Evolutionary conservation across 768 basidiomycete genomes (phyloP), one percentile per base, ranked within the genome.

Genomic region (Xerocomus potaroensis): DNA sequence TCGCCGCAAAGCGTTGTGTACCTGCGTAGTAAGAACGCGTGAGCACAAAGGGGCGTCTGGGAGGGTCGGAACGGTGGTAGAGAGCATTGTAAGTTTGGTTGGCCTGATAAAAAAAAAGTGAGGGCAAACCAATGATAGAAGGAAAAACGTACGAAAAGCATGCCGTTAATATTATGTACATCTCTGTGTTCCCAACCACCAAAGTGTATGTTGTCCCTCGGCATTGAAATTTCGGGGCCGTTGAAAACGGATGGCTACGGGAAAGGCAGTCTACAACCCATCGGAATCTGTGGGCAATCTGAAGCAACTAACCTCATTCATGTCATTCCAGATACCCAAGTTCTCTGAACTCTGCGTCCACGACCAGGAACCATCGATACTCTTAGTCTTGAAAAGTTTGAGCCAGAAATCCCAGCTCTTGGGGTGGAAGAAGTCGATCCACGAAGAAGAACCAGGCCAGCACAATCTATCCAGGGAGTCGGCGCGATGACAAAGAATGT

Each of bases 141-240:
- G 21, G 26, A 23, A n/a, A 1, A 26, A 69, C 84, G 27, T 63
- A 87, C 87, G 58, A 77, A 86, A 50, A 96, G 80, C 91, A 97
- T 92, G 37, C 96, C 96, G 61, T 96, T 95, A 63, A 99, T 82
- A 60, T 99, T 98, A 66, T 99, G 96, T 1, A 99, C 69, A 60
- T 98, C 96, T 39, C 96, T 84, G 60, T 99, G 93, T 62, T 99
- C 96, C 96, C 96, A 99, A 21, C 91, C 92, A 24, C 87, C 91
- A 57, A 91, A 72, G 60, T 98, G 94, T 34, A 96, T 74, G 38
- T 77, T 78, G 49, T 87, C 85, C 54, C 79, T 79, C 3, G 79
- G 81, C 77, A 86, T 80, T 27, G 81, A 82, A 58, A 99, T 97
- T 64, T 99, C 96, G 5, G 96, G 96, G 1, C 95, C 96, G 55